Conservation (phyloP, 2,329 filamentous ascomycete genomes). For the Metarhizium guizhouense region DNA sequence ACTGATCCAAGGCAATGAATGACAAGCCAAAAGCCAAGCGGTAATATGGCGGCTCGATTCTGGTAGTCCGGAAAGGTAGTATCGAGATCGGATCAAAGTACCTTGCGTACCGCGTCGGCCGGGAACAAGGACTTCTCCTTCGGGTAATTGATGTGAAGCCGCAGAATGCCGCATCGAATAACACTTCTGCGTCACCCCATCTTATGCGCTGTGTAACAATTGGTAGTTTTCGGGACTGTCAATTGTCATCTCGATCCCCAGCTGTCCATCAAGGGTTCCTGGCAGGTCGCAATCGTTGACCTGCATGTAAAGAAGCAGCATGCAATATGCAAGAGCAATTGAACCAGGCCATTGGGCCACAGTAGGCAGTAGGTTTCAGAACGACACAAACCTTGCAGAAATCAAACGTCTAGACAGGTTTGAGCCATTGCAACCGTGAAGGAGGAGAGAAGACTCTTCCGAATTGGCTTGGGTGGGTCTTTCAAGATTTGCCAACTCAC, state of each 20-base stretch:
- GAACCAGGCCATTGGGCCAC: not conserved
- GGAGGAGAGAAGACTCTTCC: not conserved
- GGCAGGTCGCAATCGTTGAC: not conserved
- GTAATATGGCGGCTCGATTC: too few relatives aligned
- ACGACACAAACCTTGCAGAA: not conserved
- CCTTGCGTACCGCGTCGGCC: too few relatives aligned
- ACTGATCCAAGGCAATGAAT: too few relatives aligned
- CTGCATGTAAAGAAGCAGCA: not conserved
- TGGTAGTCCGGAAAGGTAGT: too few relatives aligned
- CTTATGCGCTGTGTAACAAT: not conserved
- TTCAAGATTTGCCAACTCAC: constrained; percentile 9
- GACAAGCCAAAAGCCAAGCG: too few relatives aligned
- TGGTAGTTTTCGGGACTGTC: not conserved
- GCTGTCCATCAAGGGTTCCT: not conserved
- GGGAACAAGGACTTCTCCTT: not conserved
- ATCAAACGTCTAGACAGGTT: not conserved
- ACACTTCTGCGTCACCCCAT: not conserved
- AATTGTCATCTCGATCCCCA: not conserved
- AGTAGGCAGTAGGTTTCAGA: not conserved
- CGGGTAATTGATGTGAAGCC: not conserved
- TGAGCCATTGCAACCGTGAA: not conserved
- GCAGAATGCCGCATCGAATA: not conserved
- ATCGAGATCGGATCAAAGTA: too few relatives aligned
- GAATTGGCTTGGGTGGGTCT: constrained; percentile 1
- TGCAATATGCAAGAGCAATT: not conserved